Evolutionary conservation across 345 rosid genomes (phyloP).

Genomic region (Euphorbia tirucalli): DNA sequence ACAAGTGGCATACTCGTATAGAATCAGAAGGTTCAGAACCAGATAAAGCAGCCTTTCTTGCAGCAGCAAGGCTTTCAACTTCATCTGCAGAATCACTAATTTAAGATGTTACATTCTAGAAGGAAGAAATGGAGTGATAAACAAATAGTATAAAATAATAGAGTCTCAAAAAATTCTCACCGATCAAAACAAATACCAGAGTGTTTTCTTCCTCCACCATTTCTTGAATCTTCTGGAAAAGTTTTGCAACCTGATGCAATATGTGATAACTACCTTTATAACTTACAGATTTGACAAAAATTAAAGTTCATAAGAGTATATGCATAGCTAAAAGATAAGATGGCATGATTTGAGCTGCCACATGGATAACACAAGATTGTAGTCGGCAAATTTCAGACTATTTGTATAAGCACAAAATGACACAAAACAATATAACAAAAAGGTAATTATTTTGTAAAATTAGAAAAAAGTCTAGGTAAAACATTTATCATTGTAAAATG

Average conservation of each 20-base stretch:
- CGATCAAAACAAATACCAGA: conserved; percentile 96
- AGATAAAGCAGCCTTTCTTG: conserved; percentile 92
- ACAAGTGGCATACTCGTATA: conserved; percentile 60
- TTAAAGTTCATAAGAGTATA: background rate
- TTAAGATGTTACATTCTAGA: conserved; percentile 22
- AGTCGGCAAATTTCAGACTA: background rate
- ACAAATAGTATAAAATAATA: background rate
- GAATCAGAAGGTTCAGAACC: conserved; percentile 99
- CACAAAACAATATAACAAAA: background rate
- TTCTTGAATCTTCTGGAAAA: conserved; percentile 97
- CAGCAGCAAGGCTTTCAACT: conserved; percentile 99
- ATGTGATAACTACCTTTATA: background rate
- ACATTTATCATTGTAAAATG: no score
- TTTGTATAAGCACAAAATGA: background rate
- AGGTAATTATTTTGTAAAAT: background rate
- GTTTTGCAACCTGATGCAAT: conserved; percentile 76
- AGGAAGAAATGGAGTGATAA: conserved; percentile 14
- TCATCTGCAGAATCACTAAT: conserved; percentile 66
- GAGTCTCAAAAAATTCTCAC: no score
- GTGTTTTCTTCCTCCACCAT: conserved; percentile 98
- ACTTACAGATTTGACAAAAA: background rate
- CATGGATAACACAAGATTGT: background rate
- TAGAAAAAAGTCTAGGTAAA: no score
- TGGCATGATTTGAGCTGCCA: background rate
- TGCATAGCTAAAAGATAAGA: background rate